Evolutionary conservation across 2,329 filamentous ascomycete genomes (phyloP), one percentile per base, ranked within the genome.

Genomic region (Paraphoma sp.): DNA sequence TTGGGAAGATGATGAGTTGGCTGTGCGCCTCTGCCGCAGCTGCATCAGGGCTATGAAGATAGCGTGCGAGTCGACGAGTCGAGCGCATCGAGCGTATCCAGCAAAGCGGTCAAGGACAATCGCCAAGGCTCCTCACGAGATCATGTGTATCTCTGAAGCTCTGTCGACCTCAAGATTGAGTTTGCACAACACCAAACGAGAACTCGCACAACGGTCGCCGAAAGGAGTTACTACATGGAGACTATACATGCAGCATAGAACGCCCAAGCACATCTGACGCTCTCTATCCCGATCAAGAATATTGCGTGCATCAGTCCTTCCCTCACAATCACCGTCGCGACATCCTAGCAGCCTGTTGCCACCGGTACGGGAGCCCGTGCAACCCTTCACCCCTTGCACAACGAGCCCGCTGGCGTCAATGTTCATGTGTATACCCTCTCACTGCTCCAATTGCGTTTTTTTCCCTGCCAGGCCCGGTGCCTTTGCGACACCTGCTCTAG

Each of bases 301-400:
- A 42, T 17, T 8, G 8, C 16, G 14, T 9, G 40, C 40, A 42
- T n/a, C 11, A n/a, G 16, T 14, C 40, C 12, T 10, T 11, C n/a
- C 12, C 16, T 42, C 40, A 42, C 40, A n/a, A 42, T 7, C 40
- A 42, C n/a, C 40, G n/a, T 17, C 40, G 8, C 10, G 4, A 14
- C 40, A 42, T 14, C 40, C 16, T 7, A n/a, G 40, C 40, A 42
- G 3, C n/a, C 33, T 38, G 16, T 17, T 28, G 16, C 42, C 11
- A 33, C 14, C 29, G 18, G 11, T 12, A 45, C 51, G 45, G 51
- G 51, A 54, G 51, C 30, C 51, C 29, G 51, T 48, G 51, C 51
- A 48, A 42, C 33, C 33, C n/a, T 45, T 17, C 11, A 45, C 42
- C n/a, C 11, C 23, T 23, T 23, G 23, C 23, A 23, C 23, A 23